Evolutionary conservation across 2,329 filamentous ascomycete species (phyloP).

Genomic region (Fulvia fulva): DNA sequence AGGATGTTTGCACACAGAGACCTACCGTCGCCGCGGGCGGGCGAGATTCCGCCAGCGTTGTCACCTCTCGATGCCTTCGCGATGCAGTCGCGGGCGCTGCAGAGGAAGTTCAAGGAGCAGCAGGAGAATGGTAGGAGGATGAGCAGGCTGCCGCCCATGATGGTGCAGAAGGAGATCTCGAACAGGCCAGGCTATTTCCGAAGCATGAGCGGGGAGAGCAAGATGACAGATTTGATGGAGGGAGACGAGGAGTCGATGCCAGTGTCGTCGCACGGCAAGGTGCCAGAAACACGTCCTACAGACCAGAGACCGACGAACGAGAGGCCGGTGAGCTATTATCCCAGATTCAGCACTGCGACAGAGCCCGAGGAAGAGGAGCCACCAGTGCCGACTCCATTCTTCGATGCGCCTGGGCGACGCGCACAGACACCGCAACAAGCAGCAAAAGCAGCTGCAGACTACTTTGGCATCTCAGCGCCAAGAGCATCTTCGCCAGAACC

Average conservation of each 20-base stretch:
- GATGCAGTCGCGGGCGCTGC: constrained; percentile 81
- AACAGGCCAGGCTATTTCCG: constrained; percentile 78
- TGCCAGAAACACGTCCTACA: constrained; percentile 25
- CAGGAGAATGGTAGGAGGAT: constrained; percentile 68
- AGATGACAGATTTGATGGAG: constrained; percentile 34
- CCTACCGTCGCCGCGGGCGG: constrained; percentile 48
- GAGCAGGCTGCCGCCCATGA: constrained; percentile 79
- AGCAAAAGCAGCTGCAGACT: constrained; percentile 28
- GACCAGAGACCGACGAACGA: constrained; percentile 34
- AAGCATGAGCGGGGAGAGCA: constrained; percentile 56
- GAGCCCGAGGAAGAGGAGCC: constrained; percentile 14
- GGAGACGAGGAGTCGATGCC: constrained; percentile 42
- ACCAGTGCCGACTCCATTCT: constrained; percentile 23
- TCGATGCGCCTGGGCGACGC: constrained; percentile 23
- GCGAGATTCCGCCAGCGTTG: constrained; percentile 73
- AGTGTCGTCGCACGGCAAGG: constrained; percentile 11
- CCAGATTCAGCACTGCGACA: constrained; percentile 21
- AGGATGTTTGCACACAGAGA: constrained; percentile 30
- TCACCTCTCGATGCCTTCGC: constrained; percentile 96
- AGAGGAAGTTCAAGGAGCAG: constrained; percentile 78
- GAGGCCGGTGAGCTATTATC: constrained; percentile 34
- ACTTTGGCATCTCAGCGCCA: constrained; percentile 42
- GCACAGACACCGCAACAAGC: constrained; percentile 7
- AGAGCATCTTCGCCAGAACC: constrained; percentile 44
- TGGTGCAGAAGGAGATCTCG: constrained; percentile 75